Conservation (phyloP, 129 eudicot genomes). For the Daucus carota region DNA sequence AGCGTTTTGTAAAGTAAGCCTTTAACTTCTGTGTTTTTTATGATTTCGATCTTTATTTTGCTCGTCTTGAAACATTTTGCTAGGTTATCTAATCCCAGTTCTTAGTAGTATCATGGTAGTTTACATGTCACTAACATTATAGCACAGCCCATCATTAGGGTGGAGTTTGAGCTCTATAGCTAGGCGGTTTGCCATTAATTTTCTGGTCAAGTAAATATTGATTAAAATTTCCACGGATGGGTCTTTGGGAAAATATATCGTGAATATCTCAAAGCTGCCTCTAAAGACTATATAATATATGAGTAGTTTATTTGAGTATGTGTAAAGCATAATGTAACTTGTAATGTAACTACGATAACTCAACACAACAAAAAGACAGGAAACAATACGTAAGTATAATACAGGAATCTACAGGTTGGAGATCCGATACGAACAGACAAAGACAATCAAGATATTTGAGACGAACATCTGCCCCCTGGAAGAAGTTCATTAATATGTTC, state of each 20-base stretch:
- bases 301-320: not conserved
- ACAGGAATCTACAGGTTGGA: no score
- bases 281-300: not conserved
- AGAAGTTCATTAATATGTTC: no score
- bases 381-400: no score
- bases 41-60: not conserved
- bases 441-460: no score
- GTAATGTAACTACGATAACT: no score
- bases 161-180: not conserved
- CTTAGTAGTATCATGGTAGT: not conserved
- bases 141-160: not conserved
- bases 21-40: not conserved
- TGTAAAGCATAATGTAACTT: no score
- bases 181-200: not conserved
- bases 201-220: not conserved
- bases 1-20: constrained; percentile 65
- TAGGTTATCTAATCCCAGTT: not conserved
- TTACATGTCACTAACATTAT: not conserved
- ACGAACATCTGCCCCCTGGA: no score
- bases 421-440: no score
- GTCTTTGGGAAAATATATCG: no score
- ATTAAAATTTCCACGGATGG: not conserved
- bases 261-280: not conserved
- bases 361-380: no score
- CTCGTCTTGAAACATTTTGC: constrained; percentile 3